Evolutionary conservation across 2,329 filamentous ascomycete genomes (phyloP).

Genomic region (Aschersonia sp.): DNA sequence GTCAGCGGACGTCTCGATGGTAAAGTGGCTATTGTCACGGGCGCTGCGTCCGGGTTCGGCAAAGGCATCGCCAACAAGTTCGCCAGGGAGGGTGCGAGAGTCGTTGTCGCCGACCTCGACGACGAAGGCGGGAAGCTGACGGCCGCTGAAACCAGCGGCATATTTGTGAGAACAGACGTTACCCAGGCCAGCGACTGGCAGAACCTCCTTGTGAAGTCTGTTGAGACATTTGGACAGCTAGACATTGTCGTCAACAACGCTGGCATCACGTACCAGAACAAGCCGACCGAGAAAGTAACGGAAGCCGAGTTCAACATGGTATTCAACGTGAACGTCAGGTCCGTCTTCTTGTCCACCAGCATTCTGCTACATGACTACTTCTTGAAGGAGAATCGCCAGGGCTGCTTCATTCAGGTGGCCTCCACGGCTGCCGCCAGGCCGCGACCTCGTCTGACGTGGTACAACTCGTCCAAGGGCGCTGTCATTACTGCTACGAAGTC

Average conservation of each 20-base stretch:
- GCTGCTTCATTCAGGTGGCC: constrained; percentile 50
- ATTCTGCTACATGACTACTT: constrained; percentile 44
- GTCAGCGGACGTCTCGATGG: constrained; percentile 19
- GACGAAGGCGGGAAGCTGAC: constrained; percentile 32
- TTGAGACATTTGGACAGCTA: constrained; percentile 33
- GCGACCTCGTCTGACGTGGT: constrained; percentile 52
- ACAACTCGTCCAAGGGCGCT: constrained; percentile 55
- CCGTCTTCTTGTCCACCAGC: constrained; percentile 45
- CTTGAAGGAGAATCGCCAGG: constrained; percentile 38
- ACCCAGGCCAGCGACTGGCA: constrained; percentile 39
- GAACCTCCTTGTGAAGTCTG: constrained; percentile 25
- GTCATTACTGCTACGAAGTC: constrained; percentile 42
- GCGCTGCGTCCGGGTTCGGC: constrained; percentile 50
- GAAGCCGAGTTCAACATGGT: constrained; percentile 52
- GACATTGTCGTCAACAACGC: constrained; percentile 50
- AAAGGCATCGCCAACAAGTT: constrained; percentile 46
- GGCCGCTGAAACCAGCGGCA: constrained; percentile 27
- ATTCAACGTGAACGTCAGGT: constrained; percentile 56
- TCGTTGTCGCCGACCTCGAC: constrained; percentile 49
- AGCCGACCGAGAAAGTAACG: constrained; percentile 48
- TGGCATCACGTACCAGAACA: constrained; percentile 43
- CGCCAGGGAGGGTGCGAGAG: constrained; percentile 41
- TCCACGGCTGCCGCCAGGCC: constrained; percentile 37
- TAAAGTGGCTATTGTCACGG: constrained; percentile 30
- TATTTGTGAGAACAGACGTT: constrained; percentile 32